phyloP scores from a whole-genome alignment of 768 basidiomycete genomes.

The Lactarius psammicola region DNA sequence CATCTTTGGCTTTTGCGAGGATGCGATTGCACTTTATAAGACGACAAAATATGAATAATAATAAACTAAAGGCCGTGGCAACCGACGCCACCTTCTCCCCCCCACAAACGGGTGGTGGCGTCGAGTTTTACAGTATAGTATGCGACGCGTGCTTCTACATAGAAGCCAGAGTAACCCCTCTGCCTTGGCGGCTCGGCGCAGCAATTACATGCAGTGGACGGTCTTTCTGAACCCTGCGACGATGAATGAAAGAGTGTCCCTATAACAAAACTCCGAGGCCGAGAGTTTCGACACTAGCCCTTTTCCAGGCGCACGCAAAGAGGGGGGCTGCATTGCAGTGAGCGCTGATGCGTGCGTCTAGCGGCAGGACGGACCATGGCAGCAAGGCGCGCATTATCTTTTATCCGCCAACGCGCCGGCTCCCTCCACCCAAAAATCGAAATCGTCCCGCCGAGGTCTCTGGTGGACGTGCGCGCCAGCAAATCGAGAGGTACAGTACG shows the following conservation, averaged over 20 bases:
- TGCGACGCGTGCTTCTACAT: background rate
- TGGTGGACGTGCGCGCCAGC: background rate
- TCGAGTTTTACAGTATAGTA: background rate
- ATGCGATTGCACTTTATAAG: slow-evolving; percentile 1
- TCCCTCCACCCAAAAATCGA: background rate
- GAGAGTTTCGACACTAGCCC: background rate
- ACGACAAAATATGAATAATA: background rate
- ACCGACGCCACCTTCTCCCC: slow-evolving; percentile 1
- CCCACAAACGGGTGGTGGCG: slow-evolving; percentile 6
- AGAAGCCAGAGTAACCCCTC: background rate
- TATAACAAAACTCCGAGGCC: slow-evolving; percentile 10
- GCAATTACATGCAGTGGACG: background rate
- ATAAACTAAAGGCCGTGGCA: slow-evolving; percentile 11
- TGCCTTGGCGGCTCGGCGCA: background rate
- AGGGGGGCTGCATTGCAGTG: background rate
- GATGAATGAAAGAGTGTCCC: background rate
- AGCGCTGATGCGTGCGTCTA: background rate
- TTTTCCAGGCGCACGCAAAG: background rate
- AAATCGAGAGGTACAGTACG: no score
- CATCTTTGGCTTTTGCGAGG: slow-evolving; percentile 23
- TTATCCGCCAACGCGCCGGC: background rate
- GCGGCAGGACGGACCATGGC: background rate
- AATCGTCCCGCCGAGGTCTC: background rate
- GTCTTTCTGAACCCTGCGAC: background rate
- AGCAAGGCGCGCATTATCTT: background rate